Base-by-base conservation (phyloP, 1,139 yeast species). In the Magnusiomyces suaveolens region DNA sequence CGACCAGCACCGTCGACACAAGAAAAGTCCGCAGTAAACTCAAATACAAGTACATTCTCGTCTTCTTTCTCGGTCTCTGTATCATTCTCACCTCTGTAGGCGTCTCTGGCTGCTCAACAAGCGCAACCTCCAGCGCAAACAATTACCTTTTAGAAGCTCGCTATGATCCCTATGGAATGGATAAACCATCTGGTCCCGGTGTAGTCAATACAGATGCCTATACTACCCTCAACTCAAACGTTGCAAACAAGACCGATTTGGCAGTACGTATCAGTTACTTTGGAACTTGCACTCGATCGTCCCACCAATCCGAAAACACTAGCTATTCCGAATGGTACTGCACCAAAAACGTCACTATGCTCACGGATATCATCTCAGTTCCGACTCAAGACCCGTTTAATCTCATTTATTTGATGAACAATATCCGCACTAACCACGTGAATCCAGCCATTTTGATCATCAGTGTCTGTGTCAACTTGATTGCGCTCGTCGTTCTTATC, bases 261-360 rank as follows among this genome's bases (percentile, higher is more conserved):
- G 55, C 51, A 2, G 59, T 64, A 2, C 57, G 66, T 10, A 53
- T 63, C 12, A 65, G 66, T 14, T 65, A 63, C 55, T 65, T 65
- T 56, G 64, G 66, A 12, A 55, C 63, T 25, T 65, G 68, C 51
- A 53, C 64, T 44, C 52, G 52, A 20, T 55, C 60, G 8, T 52
- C 56, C 18, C 48, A 53, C 24, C 54, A 54, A 20, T 18, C 55
- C 25, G n/a, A n/a, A n/a, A 24, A 52, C 29, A 43, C 29, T 52
- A 29, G 39, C 54, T 10, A 29, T 50, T 14, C 46, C 50, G 58
- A 57, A 21, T 65, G 68, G 68, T 49, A 44, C 25, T 65, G 68
- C 55, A 57, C 62, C 25, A 58, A 52, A 23, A 63, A 63, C 51
- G 58, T 59, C 46, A 46, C 43, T 3, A 46, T 61, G 4, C 53